Evolutionary conservation across 108 stramenopile species (phyloP), one percentile per base, ranked within the genome.

Genomic region (Nannochloropsis gaditana): DNA sequence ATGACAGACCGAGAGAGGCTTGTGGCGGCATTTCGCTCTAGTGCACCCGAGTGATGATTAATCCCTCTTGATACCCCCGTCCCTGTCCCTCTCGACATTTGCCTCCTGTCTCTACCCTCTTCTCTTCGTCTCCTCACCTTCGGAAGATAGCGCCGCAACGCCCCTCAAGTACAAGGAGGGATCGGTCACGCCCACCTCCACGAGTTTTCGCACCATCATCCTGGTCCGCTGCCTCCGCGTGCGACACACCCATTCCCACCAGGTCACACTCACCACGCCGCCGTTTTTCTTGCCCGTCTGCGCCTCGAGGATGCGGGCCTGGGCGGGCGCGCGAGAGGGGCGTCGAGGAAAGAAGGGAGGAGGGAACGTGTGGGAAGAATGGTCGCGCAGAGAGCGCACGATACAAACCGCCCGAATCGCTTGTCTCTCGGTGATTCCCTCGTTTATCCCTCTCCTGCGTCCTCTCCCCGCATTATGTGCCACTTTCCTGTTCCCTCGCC

Each of bases 81-180:
- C 59, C 4, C 2, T 73, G 5, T 2, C n/a, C n/a, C 59, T n/a
- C 59, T 73, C 1, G 1, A 0, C 15, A 0, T 50, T 50, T 1
- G 10, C 47, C 47, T 15, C 47, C 11, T 2, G 19, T n/a, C 0
- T 73, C 59, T 8, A n/a, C 59, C 59, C 6, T 73, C 59, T n/a
- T 15, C 15, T 50, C 47, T n/a, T 73, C 59, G 19, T n/a, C 8
- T 8, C 6, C 59, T 73, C 59, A 73, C 59, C 59, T 73, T 73
- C 59, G 2, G 2, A 73, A 15, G 59, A 73, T n/a, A 73, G 59
- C 59, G 59, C 15, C 5, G 59, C 59, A 15, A 73, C 59, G 6
- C 59, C 59, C 59, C 59, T n/a, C 5, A 73, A n/a, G 59, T 73
- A 73, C 59, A 73, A n/a, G 19, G 59, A 73, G 59, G 59, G 59